phyloP scores from a whole-genome alignment of 495 filamentous ascomycete species.

The Trichoderma orchidacearum region DNA sequence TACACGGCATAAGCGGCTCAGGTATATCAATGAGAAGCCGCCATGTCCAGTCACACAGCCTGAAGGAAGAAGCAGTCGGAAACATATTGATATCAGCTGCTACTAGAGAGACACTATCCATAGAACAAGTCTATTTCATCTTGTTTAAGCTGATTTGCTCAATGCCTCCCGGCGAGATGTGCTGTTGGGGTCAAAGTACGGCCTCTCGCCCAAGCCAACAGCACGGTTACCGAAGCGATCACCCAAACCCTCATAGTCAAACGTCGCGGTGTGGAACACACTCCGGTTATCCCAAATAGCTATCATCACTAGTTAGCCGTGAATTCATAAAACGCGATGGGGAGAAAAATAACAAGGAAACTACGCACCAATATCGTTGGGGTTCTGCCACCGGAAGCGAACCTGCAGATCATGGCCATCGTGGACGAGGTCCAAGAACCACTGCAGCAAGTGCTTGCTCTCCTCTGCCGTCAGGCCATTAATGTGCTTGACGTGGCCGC shows the following conservation, averaged over 20 bases:
- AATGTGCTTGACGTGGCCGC: constrained; percentile 46
- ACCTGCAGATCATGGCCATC: constrained; percentile 71
- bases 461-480: constrained; percentile 53
- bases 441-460: constrained; percentile 40
- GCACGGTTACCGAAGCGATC: constrained; percentile 46
- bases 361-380: constrained; percentile 37
- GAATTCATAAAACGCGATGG: neutral
- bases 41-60: no score
- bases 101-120: no score
- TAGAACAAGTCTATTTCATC: no score
- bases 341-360: neutral
- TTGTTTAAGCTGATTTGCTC: constrained; percentile 6
- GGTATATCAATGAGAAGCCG: no score
- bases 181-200: constrained; percentile 48
- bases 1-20: no score
- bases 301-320: constrained; percentile 2
- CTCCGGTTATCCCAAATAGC: constrained; percentile 71
- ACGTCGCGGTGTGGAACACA: constrained; percentile 54
- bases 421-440: constrained; percentile 44
- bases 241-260: constrained; percentile 47
- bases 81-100: no score
- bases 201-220: constrained; percentile 50
- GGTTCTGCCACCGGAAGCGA: constrained; percentile 46
- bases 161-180: constrained; percentile 41
- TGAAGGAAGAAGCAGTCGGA: no score